Percentiles rank a stretch among this genome's conserved stretches.
phyloP scores from a whole-genome alignment of 2,329 filamentous ascomycete species.

The Talaromyces amestolkiae region DNA sequence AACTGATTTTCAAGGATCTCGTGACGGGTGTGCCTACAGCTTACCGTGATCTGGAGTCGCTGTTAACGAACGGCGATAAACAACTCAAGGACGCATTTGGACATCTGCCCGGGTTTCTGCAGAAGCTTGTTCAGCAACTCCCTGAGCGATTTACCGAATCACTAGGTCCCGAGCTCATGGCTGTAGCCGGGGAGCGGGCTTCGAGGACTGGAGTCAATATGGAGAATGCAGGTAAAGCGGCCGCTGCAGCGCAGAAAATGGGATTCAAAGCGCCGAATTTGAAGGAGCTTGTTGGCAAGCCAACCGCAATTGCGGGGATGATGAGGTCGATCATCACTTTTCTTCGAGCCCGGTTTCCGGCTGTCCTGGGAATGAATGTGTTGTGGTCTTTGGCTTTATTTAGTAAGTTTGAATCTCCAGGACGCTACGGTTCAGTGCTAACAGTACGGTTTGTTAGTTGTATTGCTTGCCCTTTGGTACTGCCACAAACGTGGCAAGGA shows the following conservation, averaged over 20 bases:
- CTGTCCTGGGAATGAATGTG: slow-evolving; percentile 86
- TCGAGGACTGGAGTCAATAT: slow-evolving; percentile 58
- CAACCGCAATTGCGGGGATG: slow-evolving; percentile 80
- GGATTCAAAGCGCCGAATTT: slow-evolving; percentile 67
- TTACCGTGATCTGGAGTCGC: slow-evolving; percentile 78
- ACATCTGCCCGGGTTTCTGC: slow-evolving; percentile 71
- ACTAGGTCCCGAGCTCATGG: slow-evolving; percentile 77
- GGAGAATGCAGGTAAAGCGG: slow-evolving; percentile 46
- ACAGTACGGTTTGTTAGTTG: slow-evolving; percentile 51
- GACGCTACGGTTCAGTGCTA: not conserved
- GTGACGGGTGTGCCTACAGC: slow-evolving; percentile 91
- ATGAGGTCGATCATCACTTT: slow-evolving; percentile 88
- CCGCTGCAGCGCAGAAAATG: slow-evolving; percentile 62
- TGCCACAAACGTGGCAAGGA: slow-evolving; percentile 94
- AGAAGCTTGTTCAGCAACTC: slow-evolving; percentile 81
- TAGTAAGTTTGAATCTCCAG: slow-evolving; percentile 54
- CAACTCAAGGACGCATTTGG: slow-evolving; percentile 63
- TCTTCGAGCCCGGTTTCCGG: slow-evolving; percentile 81
- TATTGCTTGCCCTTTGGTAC: slow-evolving; percentile 96
- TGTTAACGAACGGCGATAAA: slow-evolving; percentile 62
- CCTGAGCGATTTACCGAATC: slow-evolving; percentile 75
- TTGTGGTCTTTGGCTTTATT: slow-evolving; percentile 87
- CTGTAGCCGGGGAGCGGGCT: slow-evolving; percentile 65
- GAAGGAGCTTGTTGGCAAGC: slow-evolving; percentile 77
- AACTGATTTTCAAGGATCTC: slow-evolving; percentile 84